These are phyloP conservation scores for Macroventuria anomochaeta DNA, from an alignment of 2,329 filamentous ascomycete genomes.

Conservation along the genomic window DNA sequence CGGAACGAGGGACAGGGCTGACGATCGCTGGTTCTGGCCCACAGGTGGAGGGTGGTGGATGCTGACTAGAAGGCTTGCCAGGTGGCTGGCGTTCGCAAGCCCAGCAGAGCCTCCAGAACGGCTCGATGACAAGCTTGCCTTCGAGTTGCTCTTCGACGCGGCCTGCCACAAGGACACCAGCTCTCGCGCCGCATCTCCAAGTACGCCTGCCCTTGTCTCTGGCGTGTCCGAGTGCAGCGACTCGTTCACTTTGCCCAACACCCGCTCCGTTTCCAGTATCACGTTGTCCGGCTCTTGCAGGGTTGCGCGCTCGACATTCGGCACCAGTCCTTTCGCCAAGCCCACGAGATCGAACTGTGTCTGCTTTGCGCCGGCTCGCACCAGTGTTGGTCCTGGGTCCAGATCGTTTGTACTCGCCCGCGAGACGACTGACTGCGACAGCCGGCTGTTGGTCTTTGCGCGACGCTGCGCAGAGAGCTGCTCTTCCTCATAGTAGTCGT, in stretches of 20 bases:
- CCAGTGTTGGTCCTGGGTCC: conserved; percentile 29
- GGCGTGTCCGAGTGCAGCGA: conserved; percentile 42
- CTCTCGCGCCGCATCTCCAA: conserved; percentile 39
- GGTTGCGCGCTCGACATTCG: conserved; percentile 61
- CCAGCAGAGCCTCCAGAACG: conserved; percentile 61
- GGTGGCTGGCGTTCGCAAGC: conserved; percentile 75
- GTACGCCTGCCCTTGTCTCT: conserved; percentile 36
- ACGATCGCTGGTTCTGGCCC: conserved; percentile 30
- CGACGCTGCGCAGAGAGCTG: conserved; percentile 54
- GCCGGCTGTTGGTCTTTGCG: conserved; percentile 27
- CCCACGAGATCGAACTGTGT: conserved; percentile 70
- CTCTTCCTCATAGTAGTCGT: conserved; percentile 51
- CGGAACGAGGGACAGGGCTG: conserved; percentile 33
- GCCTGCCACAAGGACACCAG: conserved; percentile 60
- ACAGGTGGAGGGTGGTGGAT: conserved; percentile 68
- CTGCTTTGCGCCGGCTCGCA: conserved; percentile 43
- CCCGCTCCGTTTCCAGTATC: conserved; percentile 76
- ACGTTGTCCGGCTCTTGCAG: conserved; percentile 74
- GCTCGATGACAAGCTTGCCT: conserved; percentile 24
- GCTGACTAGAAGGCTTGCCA: conserved; percentile 78
- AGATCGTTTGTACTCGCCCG: conserved; percentile 45
- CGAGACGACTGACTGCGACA: conserved; percentile 45
- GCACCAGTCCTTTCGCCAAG: conserved; percentile 74
- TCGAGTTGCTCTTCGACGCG: conserved; percentile 37
- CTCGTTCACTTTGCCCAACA: conserved; percentile 58